Evolutionary conservation across 2,329 filamentous ascomycete genomes (phyloP), one percentile per base, ranked within the genome.

Genomic region (Aspergillus intermedius): DNA sequence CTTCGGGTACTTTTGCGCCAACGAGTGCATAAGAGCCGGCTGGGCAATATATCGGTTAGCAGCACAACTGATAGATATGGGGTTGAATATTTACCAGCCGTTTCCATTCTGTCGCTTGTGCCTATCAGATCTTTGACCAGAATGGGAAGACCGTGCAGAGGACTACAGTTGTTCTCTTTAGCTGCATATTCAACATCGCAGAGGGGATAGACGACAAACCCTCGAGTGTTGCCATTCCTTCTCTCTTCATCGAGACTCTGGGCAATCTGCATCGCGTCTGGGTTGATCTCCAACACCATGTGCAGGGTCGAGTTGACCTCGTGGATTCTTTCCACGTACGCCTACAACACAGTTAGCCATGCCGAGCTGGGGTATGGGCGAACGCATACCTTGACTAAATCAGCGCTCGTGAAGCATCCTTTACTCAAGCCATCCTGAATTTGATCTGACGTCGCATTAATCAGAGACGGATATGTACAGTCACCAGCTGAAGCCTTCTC

Each of bases 111-210:
- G 59, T 86, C 82, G 2, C 67, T 61, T 0, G 82, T 86, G 12
- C 77, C 82, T 44, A 87, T 84, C 59, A 83, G 84, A 65, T 84
- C 79, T 63, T 87, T 87, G 66, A 86, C 72, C 4, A 86, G 65
- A 21, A 86, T 77, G 0, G 83, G 83, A 3, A 86, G 74, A 5
- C 83, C 83, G 59, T 86, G 81, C 0, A 85, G 69, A 2, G 80
- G 79, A 0, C 76, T 74, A 45, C 8, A 41, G 8, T 17, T 0
- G 5, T 19, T 5, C 15, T 25, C 15, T 15, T 44, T 44, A 44
- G 42, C 7, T 21, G 13, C 42, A 22, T 13, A 21, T 12, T 21
- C 25, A 7, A 19, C 15, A 35, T 12, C n/a, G 8, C 19, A 17
- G 17, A 35, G 9, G 19, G 6, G 9, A 9, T 15, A 15, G 2